Evolutionary conservation across 2,329 filamentous ascomycete genomes (phyloP).

Genomic region (Cryphonectria naterciae): DNA sequence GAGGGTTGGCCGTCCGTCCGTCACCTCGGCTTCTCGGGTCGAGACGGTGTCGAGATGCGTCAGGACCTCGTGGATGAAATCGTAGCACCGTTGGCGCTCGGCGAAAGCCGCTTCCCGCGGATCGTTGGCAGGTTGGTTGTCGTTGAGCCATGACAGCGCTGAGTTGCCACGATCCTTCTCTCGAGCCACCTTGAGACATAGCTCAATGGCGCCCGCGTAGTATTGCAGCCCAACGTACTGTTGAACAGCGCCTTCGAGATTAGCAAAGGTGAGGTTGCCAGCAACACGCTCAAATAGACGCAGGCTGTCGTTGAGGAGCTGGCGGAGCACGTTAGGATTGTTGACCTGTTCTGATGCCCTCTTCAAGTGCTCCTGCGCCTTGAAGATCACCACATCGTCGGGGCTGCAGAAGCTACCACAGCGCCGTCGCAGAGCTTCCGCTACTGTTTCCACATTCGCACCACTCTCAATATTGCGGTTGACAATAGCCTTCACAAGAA

Average conservation of each 20-base stretch:
- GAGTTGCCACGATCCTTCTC: slow-evolving; percentile 86
- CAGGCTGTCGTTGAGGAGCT: slow-evolving; percentile 85
- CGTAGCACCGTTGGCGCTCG: slow-evolving; percentile 78
- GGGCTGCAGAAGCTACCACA: slow-evolving; percentile 98
- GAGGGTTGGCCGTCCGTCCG: slow-evolving; percentile 78
- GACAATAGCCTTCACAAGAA: slow-evolving; percentile 95
- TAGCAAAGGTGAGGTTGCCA: slow-evolving; percentile 76
- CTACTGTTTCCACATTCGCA: slow-evolving; percentile 95
- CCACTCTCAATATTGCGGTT: slow-evolving; percentile 97
- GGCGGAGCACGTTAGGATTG: slow-evolving; percentile 76
- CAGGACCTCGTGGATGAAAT: slow-evolving; percentile 83
- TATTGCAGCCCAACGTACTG: slow-evolving; percentile 85
- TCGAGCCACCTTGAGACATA: slow-evolving; percentile 81
- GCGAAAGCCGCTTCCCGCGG: slow-evolving; percentile 69
- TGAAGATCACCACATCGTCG: slow-evolving; percentile 97
- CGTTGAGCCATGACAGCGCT: slow-evolving; percentile 84
- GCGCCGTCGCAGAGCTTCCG: slow-evolving; percentile 86
- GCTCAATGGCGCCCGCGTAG: slow-evolving; percentile 89
- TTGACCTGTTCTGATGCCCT: slow-evolving; percentile 78
- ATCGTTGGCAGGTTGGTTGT: slow-evolving; percentile 75
- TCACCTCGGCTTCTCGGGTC: slow-evolving; percentile 67
- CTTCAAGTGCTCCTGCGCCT: slow-evolving; percentile 93
- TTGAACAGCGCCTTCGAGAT: slow-evolving; percentile 75
- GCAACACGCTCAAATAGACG: slow-evolving; percentile 89
- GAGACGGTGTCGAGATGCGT: slow-evolving; percentile 74